These are phyloP conservation scores for Harrya chromipes DNA, from an alignment of 768 basidiomycete genomes.

Conservation along the genomic window DNA sequence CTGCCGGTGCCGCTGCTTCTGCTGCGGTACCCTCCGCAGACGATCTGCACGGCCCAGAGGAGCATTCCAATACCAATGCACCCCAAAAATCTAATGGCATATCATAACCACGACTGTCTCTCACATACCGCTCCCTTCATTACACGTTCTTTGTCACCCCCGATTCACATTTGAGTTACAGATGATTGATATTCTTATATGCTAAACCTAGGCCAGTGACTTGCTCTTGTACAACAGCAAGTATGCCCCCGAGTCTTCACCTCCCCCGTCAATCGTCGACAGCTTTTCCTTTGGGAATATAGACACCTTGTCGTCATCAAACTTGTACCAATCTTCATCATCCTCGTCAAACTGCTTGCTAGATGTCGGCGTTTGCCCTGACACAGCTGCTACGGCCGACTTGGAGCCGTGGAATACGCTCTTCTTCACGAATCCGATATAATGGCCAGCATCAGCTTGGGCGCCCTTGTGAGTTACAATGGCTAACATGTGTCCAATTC, in stretches of 20 bases:
- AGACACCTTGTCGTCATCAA: constrained; percentile 94
- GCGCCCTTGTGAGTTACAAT: constrained; percentile 98
- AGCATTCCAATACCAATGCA: constrained; percentile 18
- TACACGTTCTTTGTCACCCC: constrained; percentile 3
- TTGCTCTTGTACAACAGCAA: constrained; percentile 83
- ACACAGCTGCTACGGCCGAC: not conserved
- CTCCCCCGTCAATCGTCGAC: constrained; percentile 83
- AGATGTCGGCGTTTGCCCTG: constrained; percentile 10
- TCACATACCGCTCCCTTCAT: constrained; percentile 11
- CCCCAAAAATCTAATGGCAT: constrained; percentile 23
- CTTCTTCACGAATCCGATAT: constrained; percentile 89
- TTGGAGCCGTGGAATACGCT: constrained; percentile 52
- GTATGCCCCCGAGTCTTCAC: constrained; percentile 87
- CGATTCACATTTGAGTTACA: constrained; percentile 8
- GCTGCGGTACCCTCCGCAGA: constrained; percentile 74
- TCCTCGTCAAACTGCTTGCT: constrained; percentile 41
- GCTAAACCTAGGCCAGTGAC: constrained; percentile 30
- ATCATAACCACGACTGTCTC: constrained; percentile 13
- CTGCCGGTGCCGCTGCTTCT: constrained; percentile 62
- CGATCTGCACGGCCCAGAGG: constrained; percentile 50
- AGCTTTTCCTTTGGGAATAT: constrained; percentile 84
- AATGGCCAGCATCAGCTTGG: constrained; percentile 92
- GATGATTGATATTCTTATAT: constrained; percentile 16
- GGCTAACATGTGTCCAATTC: constrained; percentile 42
- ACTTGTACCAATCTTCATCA: constrained; percentile 92